phyloP scores from a whole-genome alignment of 78 protist species.

The Planoprotostelium fungivorum region DNA sequence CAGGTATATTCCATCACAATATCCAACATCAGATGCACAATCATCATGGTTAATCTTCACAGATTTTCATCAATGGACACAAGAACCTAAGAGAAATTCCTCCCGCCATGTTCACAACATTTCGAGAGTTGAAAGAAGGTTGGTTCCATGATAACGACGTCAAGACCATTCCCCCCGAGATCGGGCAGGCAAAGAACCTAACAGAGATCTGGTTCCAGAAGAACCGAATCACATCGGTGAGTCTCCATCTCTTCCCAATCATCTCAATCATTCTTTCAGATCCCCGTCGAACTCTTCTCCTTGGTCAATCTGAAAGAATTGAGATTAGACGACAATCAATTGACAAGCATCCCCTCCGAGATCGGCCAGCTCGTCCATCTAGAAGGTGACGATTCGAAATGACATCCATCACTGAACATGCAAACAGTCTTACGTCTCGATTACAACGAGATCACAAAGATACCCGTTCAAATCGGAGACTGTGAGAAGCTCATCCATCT shows the following conservation, averaged over 20 bases:
- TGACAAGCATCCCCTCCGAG: slow-evolving; percentile 18
- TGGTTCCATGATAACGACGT: background rate
- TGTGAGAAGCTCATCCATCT: background rate
- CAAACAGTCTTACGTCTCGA: slow-evolving; percentile 19
- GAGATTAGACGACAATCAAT: slow-evolving; percentile 25
- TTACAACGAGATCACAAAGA: slow-evolving; percentile 21
- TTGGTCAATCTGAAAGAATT: slow-evolving; percentile 7
- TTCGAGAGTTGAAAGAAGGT: background rate
- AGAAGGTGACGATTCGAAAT: slow-evolving; percentile 3
- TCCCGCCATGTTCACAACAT: background rate
- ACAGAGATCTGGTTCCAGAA: background rate
- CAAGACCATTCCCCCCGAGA: background rate
- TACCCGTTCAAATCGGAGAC: slow-evolving; percentile 20
- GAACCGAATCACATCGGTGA: background rate
- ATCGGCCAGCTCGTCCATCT: slow-evolving; percentile 3
- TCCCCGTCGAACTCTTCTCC: background rate
- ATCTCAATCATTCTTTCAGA: background rate
- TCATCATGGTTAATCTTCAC: background rate
- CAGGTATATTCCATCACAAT: no score
- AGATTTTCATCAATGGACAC: background rate
- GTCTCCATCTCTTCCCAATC: background rate
- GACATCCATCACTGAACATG: background rate
- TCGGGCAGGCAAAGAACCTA: background rate
- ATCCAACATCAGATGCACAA: background rate
- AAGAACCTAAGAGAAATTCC: background rate